Evolutionary conservation across 306 rosid genomes (phyloP), one percentile per base, ranked within the genome.

Genomic region (Mucuna pruriens): DNA sequence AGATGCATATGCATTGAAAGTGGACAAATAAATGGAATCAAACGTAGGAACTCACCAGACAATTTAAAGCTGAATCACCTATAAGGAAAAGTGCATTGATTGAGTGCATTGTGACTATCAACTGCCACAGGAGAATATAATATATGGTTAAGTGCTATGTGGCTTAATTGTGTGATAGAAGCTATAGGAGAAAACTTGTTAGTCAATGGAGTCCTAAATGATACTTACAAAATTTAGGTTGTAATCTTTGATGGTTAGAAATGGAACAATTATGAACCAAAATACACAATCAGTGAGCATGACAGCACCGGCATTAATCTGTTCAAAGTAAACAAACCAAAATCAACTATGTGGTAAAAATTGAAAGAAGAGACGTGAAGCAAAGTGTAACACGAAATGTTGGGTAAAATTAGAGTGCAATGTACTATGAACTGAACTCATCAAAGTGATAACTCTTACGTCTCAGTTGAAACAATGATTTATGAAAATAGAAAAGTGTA

Each of bases 221-320:
- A 39, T 39, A 87, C 99, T 96, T 89, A 92, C 98, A 71, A 93
- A 93, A 74, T 89, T 96, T 64, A 93, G 80, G 80, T 92, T 86
- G 92, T 90, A 92, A 81, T 93, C 97, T 85, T 89, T 93, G 83
- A 92, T 89, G 76, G 94, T 77, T 77, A 93, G 92, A 88, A 96
- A 96, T 48, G 99, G 99, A 77, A 96, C 93, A 29, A 96, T 81
- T 48, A 92, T 69, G 85, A 93, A 92, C 99, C 99, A 96, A 84
- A 92, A 96, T 66, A 96, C 99, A 48, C 88, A 85, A 75, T 96
- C 99, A 46, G 99, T 96, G 83, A 96, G 97, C 83, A 93, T 26
- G 39, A 92, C 97, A 60, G 99, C 98, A 4, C 99, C 99, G 44
- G 97, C 99, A 86, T 96, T 96, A 90, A 96, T 96, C 99, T 96